Base-by-base conservation (phyloP, 106 monocot genomes). In the Platanthera guangdongensis region DNA sequence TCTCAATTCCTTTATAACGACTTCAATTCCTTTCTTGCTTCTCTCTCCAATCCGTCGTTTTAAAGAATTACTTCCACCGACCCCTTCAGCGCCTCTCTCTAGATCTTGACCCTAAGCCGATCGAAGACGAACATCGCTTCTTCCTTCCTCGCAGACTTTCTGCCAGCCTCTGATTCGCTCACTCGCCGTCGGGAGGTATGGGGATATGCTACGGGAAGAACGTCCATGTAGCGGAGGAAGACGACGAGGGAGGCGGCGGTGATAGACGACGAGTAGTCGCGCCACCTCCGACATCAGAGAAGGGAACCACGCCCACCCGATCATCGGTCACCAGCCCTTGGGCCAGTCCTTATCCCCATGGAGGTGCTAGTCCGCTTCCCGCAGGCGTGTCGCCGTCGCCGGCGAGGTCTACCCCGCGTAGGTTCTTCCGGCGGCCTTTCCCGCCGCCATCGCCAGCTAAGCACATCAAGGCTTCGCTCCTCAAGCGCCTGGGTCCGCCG, bases 121-220 rank as follows among this genome's bases (percentile, higher is more conserved):
- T 10, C 49, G 21, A 72, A 47, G 8, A 4, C 21, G 18, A 19
- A 21, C 19, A 21, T 6, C 76, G 9, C 8, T 12, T 3, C 8
- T 4, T 32, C 52, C 47, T 57, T 39, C 8, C 15, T 47, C 48
- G 25, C 25, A 25, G 25, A 25, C 25, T 25, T 25, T 25, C 18
- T 47, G 9, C 55, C 46, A 7, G 16, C 3, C 54, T 45, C 16
- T 16, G 75, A 46, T 7, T n/a, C 13, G 72, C 21, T 4, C 9
- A 5, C 9, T 10, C 9, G 51, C 51, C 9, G 72, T 9, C 21
- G 50, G 11, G 65, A 15, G 76, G 51, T 57, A 92, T 92, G 92
- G 92, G 92, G 12, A 79, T 80, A 84, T 92, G 92, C 83, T 92
- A 86, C 81, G 88, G 86, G 60, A 89, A 84, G 77, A 79, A 74